Percentiles rank a stretch among this genome's conserved stretches.
phyloP scores from a whole-genome alignment of 2,329 filamentous ascomycete species.

The Apiospora koreana region DNA sequence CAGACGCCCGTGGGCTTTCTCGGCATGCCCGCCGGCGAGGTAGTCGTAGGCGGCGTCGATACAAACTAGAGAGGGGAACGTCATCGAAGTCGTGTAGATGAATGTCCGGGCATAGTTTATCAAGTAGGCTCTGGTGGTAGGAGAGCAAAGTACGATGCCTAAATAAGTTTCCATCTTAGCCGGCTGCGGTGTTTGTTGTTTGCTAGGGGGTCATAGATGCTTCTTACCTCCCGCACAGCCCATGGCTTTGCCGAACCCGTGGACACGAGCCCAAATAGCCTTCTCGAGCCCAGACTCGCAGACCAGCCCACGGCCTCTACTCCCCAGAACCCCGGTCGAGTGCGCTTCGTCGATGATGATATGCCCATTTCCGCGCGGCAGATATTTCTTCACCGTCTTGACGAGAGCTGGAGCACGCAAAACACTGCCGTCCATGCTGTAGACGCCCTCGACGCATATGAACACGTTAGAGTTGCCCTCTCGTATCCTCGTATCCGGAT shows the following conservation, averaged over 20 bases:
- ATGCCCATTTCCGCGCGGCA: conserved; percentile 61
- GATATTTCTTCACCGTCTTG: conserved; percentile 57
- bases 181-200: no score
- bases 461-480: conserved; percentile 54
- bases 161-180: conserved; percentile 32
- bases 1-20: conserved; percentile 11
- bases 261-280: conserved; percentile 57
- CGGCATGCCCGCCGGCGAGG: conserved; percentile 26
- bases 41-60: conserved; percentile 33
- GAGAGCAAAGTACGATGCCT: conserved; percentile 65
- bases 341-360: conserved; percentile 71
- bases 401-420: conserved; percentile 63
- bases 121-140: conserved; percentile 61
- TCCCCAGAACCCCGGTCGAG: conserved; percentile 61
- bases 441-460: conserved; percentile 69
- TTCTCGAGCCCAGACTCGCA: conserved; percentile 56
- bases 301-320: conserved; percentile 58
- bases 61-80: conserved; percentile 50
- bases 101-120: conserved; percentile 76
- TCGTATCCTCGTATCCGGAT: conserved; percentile 14
- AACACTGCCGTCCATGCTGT: conserved; percentile 74
- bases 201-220: not conserved
- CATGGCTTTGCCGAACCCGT: conserved; percentile 70
- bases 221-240: conserved; percentile 67
- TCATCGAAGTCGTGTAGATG: conserved; percentile 74